These are phyloP conservation scores for Mortierella sp. DNA, from an alignment of 371 early-diverging fungal species.

Conservation along the genomic window DNA sequence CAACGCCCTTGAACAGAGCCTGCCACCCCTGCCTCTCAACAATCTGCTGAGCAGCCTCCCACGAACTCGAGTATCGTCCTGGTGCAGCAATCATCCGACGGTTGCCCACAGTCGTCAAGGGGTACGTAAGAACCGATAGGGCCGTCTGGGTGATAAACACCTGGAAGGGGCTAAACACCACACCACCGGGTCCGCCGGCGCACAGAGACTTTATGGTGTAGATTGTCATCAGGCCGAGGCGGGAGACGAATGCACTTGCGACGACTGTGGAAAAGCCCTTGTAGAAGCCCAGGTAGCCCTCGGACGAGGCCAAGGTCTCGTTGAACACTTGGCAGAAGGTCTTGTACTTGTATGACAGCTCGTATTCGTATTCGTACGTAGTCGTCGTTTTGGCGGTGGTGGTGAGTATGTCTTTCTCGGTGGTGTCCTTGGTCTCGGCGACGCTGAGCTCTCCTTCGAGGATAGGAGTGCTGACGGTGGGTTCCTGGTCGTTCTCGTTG, in stretches of 20 bases:
- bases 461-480: not conserved
- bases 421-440: not conserved
- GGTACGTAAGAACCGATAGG: constrained; percentile 26
- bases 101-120: constrained; percentile 26
- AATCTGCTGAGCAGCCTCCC: constrained; percentile 46
- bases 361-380: constrained; percentile 8
- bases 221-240: constrained; percentile 32
- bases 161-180: constrained; percentile 8
- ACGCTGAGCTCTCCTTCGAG: not conserved
- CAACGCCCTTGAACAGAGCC: constrained; percentile 29
- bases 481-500: not conserved
- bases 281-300: constrained; percentile 32
- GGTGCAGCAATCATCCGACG: constrained; percentile 39
- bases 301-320: constrained; percentile 9
- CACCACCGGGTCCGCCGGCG: not conserved
- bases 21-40: constrained; percentile 47
- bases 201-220: constrained; percentile 12
- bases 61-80: constrained; percentile 41
- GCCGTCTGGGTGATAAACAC: not conserved
- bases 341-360: constrained; percentile 30
- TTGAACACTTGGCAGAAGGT: constrained; percentile 9
- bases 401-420: not conserved
- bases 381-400: not conserved
- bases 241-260: constrained; percentile 24
- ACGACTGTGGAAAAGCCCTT: constrained; percentile 35